Evolutionary conservation across 257 asterid genomes (phyloP).

Genomic region (Nicotiana tomentosiformis): DNA sequence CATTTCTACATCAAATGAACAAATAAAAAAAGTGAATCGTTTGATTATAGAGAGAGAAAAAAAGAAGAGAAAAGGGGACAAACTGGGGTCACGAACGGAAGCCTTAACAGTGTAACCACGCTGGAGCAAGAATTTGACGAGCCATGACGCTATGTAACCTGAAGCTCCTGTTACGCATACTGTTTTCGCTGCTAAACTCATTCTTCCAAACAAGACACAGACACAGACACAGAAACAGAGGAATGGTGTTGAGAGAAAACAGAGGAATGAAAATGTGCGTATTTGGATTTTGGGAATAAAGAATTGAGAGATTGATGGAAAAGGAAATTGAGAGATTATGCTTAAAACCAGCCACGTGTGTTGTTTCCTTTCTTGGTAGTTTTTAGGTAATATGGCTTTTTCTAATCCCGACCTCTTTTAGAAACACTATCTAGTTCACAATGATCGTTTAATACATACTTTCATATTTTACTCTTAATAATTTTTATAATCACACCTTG

Average conservation of each 20-base stretch:
- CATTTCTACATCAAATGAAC: not conserved
- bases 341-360: not conserved
- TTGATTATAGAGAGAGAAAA: not conserved
- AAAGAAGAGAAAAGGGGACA: not conserved
- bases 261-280: no score
- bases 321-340: not conserved
- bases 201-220: not conserved
- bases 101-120: conserved; percentile 64
- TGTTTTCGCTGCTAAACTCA: conserved; percentile 23
- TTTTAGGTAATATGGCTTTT: no score
- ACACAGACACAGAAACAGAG: not conserved
- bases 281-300: no score
- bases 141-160: conserved; percentile 68
- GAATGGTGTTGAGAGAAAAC: not conserved
- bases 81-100: conserved; percentile 45
- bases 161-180: conserved; percentile 72
- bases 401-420: no score
- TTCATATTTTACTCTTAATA: no score
- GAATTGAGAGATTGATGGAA: no score
- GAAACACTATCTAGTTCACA: no score
- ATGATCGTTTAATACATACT: no score
- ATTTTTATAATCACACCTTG: no score
- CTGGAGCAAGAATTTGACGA: conserved; percentile 52
- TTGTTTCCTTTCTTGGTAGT: not conserved
- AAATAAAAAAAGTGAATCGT: not conserved